Base-by-base conservation (phyloP, 169 alveolate species). In the Cryptosporidium andersoni region DNA sequence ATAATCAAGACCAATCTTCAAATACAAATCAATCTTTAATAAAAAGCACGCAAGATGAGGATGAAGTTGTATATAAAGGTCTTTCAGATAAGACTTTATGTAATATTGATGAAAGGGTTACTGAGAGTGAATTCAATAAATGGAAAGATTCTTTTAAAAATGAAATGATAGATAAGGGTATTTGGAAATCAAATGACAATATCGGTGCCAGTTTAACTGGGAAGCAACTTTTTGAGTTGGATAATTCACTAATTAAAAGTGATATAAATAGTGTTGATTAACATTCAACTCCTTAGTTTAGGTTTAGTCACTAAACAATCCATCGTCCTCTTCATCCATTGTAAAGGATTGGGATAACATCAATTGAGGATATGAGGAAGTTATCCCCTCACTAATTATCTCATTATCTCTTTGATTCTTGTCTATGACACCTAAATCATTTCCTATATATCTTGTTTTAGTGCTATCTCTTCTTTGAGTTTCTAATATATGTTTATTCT, bases 141-240 rank as follows among this genome's bases (percentile, higher is more conserved):
- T 74, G 85, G 85, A 74, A 74, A 36, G 64, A 43, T 2, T 43
- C 40, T 11, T 74, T 74, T 74, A 74, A 62, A n/a, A 34, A 34
- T 9, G 85, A 74, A 42, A 74, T 74, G 85, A 60, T 74, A n/a
- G 85, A 74, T 58, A 74, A 74, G 42, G 48, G 48, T n/a, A 74
- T 74, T 11, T 74, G 85, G 85, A 74, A 47, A 60, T 37, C 39
- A 25, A 63, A 74, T 3, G 12, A 37, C 6, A 74, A 39, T n/a
- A 25, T 25, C 25, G 25, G 25, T 25, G 0, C 25, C 25, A 39
- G 16, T n/a, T 68, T 74, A 12, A 74, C 85, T 42, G 85, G 85
- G 12, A 74, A 56, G 16, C 74, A 74, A 34, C 67, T 74, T 45
- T 74, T 74, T 58, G 85, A 74, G 48, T 58, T 47, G 14, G 85